Evolutionary conservation across 2,329 filamentous ascomycete species (phyloP), one percentile per base, ranked within the genome.

Genomic region (Paramyrothecium sp.): DNA sequence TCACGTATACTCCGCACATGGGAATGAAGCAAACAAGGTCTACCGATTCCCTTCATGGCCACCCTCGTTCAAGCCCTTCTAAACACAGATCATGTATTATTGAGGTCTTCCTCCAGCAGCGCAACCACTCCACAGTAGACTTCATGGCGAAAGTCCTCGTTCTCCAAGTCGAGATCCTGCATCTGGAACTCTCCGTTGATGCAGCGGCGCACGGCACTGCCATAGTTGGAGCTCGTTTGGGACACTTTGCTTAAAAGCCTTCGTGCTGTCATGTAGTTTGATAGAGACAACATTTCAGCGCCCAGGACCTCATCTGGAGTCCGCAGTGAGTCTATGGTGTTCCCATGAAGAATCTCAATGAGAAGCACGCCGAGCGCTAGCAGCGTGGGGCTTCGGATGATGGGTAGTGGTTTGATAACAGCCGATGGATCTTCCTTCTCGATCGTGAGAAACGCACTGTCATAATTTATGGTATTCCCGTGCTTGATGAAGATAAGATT

Each of bases 161-260:
- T 22, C n/a, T 56, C 53, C 19, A 53, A 26, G 41, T 49, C 57
- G 13, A 56, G 46, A 48, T 48, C 44, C 23, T 54, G 26, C 22
- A 51, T 19, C 21, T 34, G 44, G 51, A 65, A 55, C 7, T 57
- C 55, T 26, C 57, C 59, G 7, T 59, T 12, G 0, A 67, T 54
- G 22, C 64, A 67, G 0, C 61, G 53, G 3, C 50, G 41, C 7
- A 65, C 65, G 1, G 64, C 65, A 1, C 51, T 62, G 16, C 44
- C 47, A 44, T 66, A 68, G 20, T 65, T 65, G 3, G 44, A 4
- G 21, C 61, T 52, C 3, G 58, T 46, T 2, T 56, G 38, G n/a
- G 47, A 19, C 2, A 58, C 26, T 3, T 55, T 11, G 0, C 23
- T 21, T 0, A 63, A 51, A 3, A 59, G 13, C 4, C 34, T 44